A percentile compares a stretch with the other conserved stretches of the same genome.
Evolutionary conservation across 2,329 filamentous ascomycete species (phyloP).

Genomic region (Diaporthe citri): DNA sequence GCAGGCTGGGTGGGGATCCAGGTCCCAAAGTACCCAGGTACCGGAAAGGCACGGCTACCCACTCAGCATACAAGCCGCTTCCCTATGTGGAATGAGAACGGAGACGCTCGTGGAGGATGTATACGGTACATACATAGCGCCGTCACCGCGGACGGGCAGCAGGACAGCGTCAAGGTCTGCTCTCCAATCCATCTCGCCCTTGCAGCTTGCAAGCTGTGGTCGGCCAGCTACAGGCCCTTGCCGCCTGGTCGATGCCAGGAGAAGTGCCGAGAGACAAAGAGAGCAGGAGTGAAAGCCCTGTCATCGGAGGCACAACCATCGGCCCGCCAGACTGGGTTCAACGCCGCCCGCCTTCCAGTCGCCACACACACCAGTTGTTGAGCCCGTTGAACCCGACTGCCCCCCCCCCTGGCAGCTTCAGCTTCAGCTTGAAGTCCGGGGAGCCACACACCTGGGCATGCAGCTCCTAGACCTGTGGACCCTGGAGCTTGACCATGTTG

Average conservation of each 20-base stretch:
- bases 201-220: neutral
- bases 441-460: neutral
- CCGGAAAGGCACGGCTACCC: slow-evolving; percentile 6
- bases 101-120: neutral
- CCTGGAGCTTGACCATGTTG: neutral
- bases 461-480: neutral
- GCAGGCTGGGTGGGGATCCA: neutral
- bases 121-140: neutral
- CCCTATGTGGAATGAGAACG: neutral
- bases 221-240: neutral
- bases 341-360: neutral
- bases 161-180: neutral
- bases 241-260: neutral
- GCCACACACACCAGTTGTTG: neutral
- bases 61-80: neutral
- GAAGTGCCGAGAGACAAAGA: neutral
- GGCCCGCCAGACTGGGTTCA: slow-evolving; percentile 31
- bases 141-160: neutral
- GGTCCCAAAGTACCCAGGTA: slow-evolving; percentile 5
- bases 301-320: slow-evolving; percentile 17
- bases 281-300: neutral
- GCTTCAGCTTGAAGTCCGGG: neutral
- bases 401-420: neutral
- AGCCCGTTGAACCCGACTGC: neutral
- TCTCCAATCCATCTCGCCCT: neutral